Evolutionary conservation across 176 grass and related monocot species (phyloP), one percentile per base, ranked within the genome.

Genomic region (Poa annua): DNA sequence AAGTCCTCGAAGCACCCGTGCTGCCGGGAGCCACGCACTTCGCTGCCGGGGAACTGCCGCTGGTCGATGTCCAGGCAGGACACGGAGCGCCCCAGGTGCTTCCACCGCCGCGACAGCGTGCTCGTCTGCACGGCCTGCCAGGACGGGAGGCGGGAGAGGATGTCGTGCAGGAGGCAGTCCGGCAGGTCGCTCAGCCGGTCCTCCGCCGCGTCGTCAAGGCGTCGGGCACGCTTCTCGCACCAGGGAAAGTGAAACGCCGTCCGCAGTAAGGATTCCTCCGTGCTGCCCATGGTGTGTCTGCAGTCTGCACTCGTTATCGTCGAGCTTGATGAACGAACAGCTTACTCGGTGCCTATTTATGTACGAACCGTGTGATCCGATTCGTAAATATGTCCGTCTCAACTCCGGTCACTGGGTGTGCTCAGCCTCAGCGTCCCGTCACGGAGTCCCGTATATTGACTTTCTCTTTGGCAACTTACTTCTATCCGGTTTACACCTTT

Each of bases 121-220:
- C 71, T 74, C 71, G 71, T 74, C 47, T 49, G 45, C 71, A 11
- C 45, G 71, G 71, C 71, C 71, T 74, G 45, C 71, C 8, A 26
- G 71, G 71, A 52, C 4, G 0, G 14, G 16, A 74, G 71, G 16
- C 8, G 47, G 45, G 71, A 51, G 47, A 52, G 71, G 71, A 74
- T 34, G 71, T 33, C 25, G 25, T 74, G 47, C 26, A 74, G 71
- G 71, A 74, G 71, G 71, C 47, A 52, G 47, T 74, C 71, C 25
- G 71, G 71, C 8, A 52, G 47, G 15, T 74, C 71, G 71, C 71
- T 52, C 47, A 74, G 71, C 47, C 47, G 47, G 71, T 74, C 71
- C 26, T 64, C 14, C 26, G 61, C 14, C 47, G 70, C 24, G 71
- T 32, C 71, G 44, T 39, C 38, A 44, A 8, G 71, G 71, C 45